Evolutionary conservation across 1,284 basidiomycete species (phyloP), one percentile per base, ranked within the genome.

Genomic region (Irpex sp.): DNA sequence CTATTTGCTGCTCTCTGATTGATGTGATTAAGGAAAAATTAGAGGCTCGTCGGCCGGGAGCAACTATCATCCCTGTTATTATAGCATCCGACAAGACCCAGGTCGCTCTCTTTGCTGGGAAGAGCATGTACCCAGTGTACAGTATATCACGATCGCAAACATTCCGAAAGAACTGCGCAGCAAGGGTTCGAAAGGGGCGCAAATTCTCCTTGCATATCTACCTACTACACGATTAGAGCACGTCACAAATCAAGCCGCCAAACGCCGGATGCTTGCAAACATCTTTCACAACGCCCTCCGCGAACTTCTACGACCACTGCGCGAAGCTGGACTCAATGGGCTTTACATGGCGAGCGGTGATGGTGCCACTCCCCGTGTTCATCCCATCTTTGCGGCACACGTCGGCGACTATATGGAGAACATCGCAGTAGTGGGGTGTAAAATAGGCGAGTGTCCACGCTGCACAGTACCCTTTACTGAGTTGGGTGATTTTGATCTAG

Each of bases 201-300:
- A 75, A 17, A 66, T 79, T 11, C 71, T 81, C 0, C 58, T 80
- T 13, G 77, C 65, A 0, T 80, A 79, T 61, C 67, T 79, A 3
- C 76, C 77, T 0, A 74, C 72, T 0, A 65, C 73, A 0, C 57
- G 67, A 0, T 68, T 79, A 0, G 65, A 72, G 13, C 68, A 73
- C 58, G 72, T 78, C 31, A 65, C 63, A n/a, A 68, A 59, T 50
- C 58, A 21, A 50, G 61, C 9, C 33, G 61, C 9, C 26, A 69
- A 7, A 56, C 65, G 36, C 54, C 62, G 51, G 21, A 59, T 19
- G 64, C 59, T 61, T 51, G 59, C 36, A 0, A 66, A 67, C 33
- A 63, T 73, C 0, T 70, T 71, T 43, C 72, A 74, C 35, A 56
- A 57, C 4, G 68, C 65, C 49, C 66, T 74, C 66, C 26, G 54